Conservation (phyloP, 2,329 filamentous ascomycete species). For the Monosporascus sp. region DNA sequence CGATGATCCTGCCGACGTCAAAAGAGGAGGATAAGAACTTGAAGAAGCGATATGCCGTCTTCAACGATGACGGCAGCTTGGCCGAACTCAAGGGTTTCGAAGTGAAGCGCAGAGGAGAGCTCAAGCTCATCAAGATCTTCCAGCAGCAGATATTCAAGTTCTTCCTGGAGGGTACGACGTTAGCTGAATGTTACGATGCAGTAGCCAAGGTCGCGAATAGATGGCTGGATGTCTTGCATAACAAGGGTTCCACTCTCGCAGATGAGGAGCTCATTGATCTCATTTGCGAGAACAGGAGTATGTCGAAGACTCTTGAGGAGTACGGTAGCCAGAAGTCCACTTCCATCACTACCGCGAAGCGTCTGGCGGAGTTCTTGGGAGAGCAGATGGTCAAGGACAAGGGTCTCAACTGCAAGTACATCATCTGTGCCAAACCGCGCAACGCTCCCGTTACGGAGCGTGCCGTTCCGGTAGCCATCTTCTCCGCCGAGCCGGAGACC, state of each 20-base stretch:
- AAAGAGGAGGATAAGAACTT: constrained; percentile 99
- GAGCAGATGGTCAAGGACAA: constrained; percentile 99
- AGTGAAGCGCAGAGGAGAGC: constrained; percentile 91
- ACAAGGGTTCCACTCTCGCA: constrained; percentile 79
- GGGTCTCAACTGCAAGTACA: constrained; percentile 98
- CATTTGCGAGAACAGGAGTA: constrained; percentile 99
- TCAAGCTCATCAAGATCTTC: constrained; percentile 99
- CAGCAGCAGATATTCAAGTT: constrained; percentile 99
- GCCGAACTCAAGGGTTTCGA: constrained; percentile 97
- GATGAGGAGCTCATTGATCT: constrained; percentile 98
- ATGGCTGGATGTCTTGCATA: constrained; percentile 93
- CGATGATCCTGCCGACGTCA: constrained; percentile 94
- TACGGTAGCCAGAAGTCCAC: constrained; percentile 95
- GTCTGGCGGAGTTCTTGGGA: constrained; percentile 90
- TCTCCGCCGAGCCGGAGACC: constrained; percentile 83
- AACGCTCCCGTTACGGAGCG: constrained; percentile 91
- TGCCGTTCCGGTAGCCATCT: constrained; percentile 92
- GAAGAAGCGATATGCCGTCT: constrained; percentile 98
- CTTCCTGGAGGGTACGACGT: constrained; percentile 84
- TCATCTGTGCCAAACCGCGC: constrained; percentile 83
- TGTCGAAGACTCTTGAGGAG: constrained; percentile 95
- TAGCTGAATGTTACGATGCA: constrained; percentile 82
- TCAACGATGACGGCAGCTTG: constrained; percentile 94
- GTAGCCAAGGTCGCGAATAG: constrained; percentile 93
- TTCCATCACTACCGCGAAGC: constrained; percentile 96